These are phyloP conservation scores for Fusarium palustre DNA, from an alignment of 2,329 filamentous ascomycete genomes.

Conservation along the genomic window DNA sequence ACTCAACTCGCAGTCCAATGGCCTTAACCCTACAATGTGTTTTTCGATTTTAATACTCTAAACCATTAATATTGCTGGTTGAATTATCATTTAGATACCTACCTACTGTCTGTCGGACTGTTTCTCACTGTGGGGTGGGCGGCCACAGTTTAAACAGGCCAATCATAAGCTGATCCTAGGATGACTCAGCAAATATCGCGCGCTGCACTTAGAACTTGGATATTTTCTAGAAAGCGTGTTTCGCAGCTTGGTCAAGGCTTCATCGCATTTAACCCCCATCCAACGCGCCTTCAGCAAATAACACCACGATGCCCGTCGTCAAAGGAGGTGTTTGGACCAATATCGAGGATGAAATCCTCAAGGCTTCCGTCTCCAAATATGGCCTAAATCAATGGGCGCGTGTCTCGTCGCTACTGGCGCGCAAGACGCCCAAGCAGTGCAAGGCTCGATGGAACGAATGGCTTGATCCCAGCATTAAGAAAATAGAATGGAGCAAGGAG, in stretches of 20 bases:
- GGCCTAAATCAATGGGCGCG: slow-evolving; percentile 98
- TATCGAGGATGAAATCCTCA: slow-evolving; percentile 94
- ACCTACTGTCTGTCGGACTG: not conserved
- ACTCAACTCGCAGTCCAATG: too few species aligned
- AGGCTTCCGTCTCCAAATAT: slow-evolving; percentile 94
- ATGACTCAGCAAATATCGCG: slow-evolving; percentile 43
- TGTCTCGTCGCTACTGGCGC: slow-evolving; percentile 94
- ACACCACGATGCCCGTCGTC: slow-evolving; percentile 73
- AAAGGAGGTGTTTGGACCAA: slow-evolving; percentile 82
- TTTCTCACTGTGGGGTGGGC: slow-evolving; percentile 15
- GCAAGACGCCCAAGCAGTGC: slow-evolving; percentile 99
- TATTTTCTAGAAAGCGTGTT: slow-evolving; percentile 50
- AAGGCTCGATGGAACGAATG: slow-evolving; percentile 99
- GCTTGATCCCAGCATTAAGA: slow-evolving; percentile 97
- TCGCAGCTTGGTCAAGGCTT: slow-evolving; percentile 33
- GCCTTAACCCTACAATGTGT: not conserved
- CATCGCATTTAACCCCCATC: slow-evolving; percentile 34
- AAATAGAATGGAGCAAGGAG: slow-evolving; percentile 99
- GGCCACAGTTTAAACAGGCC: not conserved
- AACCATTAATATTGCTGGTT: not conserved
- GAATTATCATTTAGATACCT: not conserved
- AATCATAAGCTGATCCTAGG: slow-evolving; percentile 13
- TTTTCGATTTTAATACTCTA: not conserved
- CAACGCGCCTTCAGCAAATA: slow-evolving; percentile 32
- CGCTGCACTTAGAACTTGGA: slow-evolving; percentile 36